Percentiles rank a stretch among this genome's conserved stretches.
Evolutionary conservation across 2,329 filamentous ascomycete species (phyloP).

Genomic region (Tolypocladium tropicale): DNA sequence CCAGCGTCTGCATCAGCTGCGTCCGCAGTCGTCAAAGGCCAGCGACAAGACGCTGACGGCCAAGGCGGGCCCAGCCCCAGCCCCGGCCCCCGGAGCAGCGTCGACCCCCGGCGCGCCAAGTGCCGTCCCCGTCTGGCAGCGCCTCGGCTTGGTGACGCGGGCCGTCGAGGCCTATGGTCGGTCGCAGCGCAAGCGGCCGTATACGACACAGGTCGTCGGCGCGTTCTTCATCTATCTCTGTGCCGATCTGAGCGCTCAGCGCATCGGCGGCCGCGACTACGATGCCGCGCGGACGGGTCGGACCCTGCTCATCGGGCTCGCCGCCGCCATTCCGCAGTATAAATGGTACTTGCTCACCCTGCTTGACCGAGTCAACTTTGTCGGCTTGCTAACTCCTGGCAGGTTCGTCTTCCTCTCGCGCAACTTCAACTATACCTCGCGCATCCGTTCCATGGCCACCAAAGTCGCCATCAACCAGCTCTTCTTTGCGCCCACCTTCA

Average conservation of each 20-base stretch:
- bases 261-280: conserved; percentile 52
- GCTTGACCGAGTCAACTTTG: not conserved
- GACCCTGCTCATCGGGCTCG: conserved; percentile 63
- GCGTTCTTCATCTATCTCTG: conserved; percentile 69
- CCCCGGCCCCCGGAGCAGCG: not conserved
- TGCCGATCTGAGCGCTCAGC: conserved; percentile 70
- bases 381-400: not conserved
- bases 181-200: conserved; percentile 61
- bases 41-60: not conserved
- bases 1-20: not conserved
- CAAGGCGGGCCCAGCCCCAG: not conserved
- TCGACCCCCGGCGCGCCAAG: not conserved
- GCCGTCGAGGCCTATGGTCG: conserved; percentile 53
- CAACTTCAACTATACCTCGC: conserved; percentile 76
- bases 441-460: conserved; percentile 55
- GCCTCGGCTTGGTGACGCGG: conserved; percentile 45
- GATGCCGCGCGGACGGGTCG: conserved; percentile 59
- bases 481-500: conserved; percentile 75
- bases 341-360: conserved; percentile 52
- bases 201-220: conserved; percentile 68
- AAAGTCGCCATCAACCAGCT: conserved; percentile 77
- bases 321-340: conserved; percentile 68
- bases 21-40: not conserved
- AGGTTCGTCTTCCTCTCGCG: conserved; percentile 73
- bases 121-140: conserved; percentile 39